Evolutionary conservation across 805 yeast genomes (phyloP), one percentile per base, ranked within the genome.

Genomic region (Candida ascalaphidarum): DNA sequence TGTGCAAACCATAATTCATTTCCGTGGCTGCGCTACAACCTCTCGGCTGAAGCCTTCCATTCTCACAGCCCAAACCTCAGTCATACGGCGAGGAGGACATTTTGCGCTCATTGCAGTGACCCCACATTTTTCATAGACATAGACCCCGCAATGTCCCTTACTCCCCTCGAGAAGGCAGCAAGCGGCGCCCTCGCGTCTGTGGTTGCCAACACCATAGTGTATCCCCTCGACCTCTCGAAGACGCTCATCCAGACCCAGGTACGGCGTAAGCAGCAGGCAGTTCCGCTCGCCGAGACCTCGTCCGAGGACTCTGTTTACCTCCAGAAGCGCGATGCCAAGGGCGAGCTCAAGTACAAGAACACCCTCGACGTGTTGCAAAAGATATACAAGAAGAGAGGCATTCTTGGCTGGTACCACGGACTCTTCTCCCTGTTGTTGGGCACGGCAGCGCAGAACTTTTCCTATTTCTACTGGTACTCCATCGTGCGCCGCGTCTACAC

Each of bases 381-480:
- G 48, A 73, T 83, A 4, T 69, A 74, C 46, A 55, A 56, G 37
- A 62, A 63, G 31, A 68, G 74, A 40, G 94, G 94, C 1, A 27
- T 79, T 8, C 37, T 56, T 11, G 92, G 89, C 5, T 67, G 81
- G 52, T 84, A 83, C 55, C 73, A 70, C 37, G 95, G 95, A 1
- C 52, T 83, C 26, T 55, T 71, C 3, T 75, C 86, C 2, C 71
- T 82, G 1, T 55, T 82, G 23, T 43, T 77, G 12, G 85, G 86
- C 3, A 72, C 77, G 8, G 86, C 88, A 2, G 73, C 81, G 7
- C 83, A 81, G 46, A 80, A 78, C 41, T 84, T 84, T 48, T 77
- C 84, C 17, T 84, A 84, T 52, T 84, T 84, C 52, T 84, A 82
- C 54, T 84, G 94, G 92, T 84, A 84, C 53, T 77, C 86, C 4